Base-by-base conservation (phyloP, 2,329 filamentous ascomycete species). In the Monilinia fructigena region DNA sequence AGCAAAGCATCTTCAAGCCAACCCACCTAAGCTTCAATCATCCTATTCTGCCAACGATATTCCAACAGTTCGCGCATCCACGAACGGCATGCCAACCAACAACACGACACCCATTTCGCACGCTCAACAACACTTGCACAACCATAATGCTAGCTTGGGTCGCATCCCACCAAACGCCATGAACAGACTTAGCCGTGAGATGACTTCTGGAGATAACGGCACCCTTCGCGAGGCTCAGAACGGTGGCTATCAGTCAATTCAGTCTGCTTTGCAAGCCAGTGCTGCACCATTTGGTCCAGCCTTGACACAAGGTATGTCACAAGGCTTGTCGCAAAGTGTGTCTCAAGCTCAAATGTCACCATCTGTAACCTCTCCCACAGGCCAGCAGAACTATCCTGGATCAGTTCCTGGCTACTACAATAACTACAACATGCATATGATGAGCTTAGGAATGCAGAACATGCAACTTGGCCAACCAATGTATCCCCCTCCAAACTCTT, bases 11-110 rank as follows among this genome's bases (percentile, higher is more conserved):
- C 78, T 78, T 68, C 84, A 89, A 76, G 82, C 85, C 35, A 85
- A 86, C 63, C 86, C 90, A 47, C 87, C 89, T 40, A 92, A 91
- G 80, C 79, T 97, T 67, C 91, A 93, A 78, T 89, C 90, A 55
- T 97, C 94, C 0, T 97, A 91, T 80, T 97, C 95, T 12, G 88
- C 92, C 64, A 95, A 90, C 77, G 93, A 98, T 74, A 83, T 97
- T 26, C 91, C 93, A 5, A 96, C 93, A 10, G 82, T 93, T 74
- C 96, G 95, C 84, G 70, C 71, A 35, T 65, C 80, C 14, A 78
- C 80, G 45, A 76, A 75, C 64, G 74, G 74, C 23, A 66, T 71
- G 31, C 56, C 69, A 40, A 69, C 66, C 52, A 66, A 71, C 40
- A 73, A 70, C 42, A 72, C 61, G n/a, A 74, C 74, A 35, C 70